Base-by-base conservation (phyloP, 805 yeast genomes). In the Candida insectorum region DNA sequence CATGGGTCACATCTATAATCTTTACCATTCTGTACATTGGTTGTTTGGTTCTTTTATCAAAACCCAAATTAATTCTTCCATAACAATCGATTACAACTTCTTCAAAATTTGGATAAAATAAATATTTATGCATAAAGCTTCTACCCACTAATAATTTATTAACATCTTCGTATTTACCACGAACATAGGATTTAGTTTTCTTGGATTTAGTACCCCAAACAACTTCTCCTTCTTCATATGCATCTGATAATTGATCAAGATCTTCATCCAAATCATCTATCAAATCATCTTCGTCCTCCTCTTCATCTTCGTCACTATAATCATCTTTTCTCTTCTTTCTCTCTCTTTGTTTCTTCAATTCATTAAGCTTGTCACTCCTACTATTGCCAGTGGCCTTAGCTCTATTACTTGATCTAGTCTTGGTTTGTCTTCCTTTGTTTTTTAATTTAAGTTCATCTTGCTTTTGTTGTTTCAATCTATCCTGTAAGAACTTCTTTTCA, bases 11-110 rank as follows among this genome's bases (percentile, higher is more conserved):
- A 34, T 75, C 81, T 45, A 80, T 83, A 27, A 93, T 78, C 52
- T 77, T 81, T 30, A 91, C 95, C 76, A 91, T 73, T 48, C 97
- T 73, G 60, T 93, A 91, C 33, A 76, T 74, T 8, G 81, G 73
- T 49, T 69, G 65, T 19, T 81, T 77, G 9, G 79, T 74, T 28
- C 77, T 71, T 36, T 71, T 71, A 48, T 81, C 82, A 26, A 65
- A 51, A 7, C 96, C 96, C 36, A 93, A 75, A 54, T 86, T 88
- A 35, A 93, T 79, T 45, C 89, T 75, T 22, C 89, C 95, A 54
- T 71, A 86, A 31, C 94, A 79, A 14, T 86, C 94, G 13, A 73
- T 67, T 11, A 86, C 74, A 1, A 74, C 72, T 13, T 75, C 78
- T 28, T 74, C 78, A 56, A 94, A 89, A 21, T 79, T 88, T 9